These are phyloP conservation scores for Trifolium repens DNA, from an alignment of 306 rosid species.

Conservation along the genomic window DNA sequence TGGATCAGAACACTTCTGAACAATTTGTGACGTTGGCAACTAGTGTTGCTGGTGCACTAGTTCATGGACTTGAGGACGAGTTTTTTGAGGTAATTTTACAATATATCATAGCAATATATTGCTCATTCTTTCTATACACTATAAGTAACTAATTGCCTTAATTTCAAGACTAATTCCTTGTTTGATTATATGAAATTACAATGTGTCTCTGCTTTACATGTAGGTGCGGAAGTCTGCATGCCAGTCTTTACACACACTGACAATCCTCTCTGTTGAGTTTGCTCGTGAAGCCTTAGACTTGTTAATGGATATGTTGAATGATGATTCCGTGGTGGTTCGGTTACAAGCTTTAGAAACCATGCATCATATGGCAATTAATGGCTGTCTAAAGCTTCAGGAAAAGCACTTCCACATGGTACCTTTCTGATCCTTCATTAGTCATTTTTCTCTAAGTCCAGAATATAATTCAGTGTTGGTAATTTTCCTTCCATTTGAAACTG, in stretches of 20 bases:
- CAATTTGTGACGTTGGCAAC: conserved; percentile 54
- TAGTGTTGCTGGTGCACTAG: conserved; percentile 74
- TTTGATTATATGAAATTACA: conserved; percentile 18
- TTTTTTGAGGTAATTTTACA: conserved; percentile 69
- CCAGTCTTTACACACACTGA: conserved; percentile 59
- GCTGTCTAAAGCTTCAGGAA: conserved; percentile 66
- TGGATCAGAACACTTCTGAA: conserved; percentile 51
- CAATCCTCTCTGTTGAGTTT: conserved; percentile 62
- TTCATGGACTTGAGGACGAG: conserved; percentile 98
- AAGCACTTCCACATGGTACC: conserved; percentile 76
- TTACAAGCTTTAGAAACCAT: conserved; percentile 81
- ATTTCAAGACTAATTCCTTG: conserved; percentile 12
- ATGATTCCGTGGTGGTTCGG: conserved; percentile 67
- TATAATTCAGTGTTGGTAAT: conserved; percentile 13
- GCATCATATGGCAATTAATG: conserved; percentile 67
- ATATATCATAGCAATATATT: conserved; percentile 9
- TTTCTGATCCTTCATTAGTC: conserved; percentile 28
- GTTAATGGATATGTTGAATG: conserved; percentile 76
- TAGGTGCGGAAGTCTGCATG: conserved; percentile 87
- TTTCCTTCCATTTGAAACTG: conserved; percentile 9
- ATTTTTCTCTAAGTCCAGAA: conserved; percentile 9
- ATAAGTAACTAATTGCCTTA: conserved; percentile 10
- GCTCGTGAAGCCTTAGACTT: conserved; percentile 68
- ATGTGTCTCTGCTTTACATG: conserved; percentile 43
- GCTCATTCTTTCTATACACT: conserved; percentile 26